These are phyloP conservation scores for Aurifilum marmelostoma DNA, from an alignment of 2,329 filamentous ascomycete genomes.

Conservation along the genomic window DNA sequence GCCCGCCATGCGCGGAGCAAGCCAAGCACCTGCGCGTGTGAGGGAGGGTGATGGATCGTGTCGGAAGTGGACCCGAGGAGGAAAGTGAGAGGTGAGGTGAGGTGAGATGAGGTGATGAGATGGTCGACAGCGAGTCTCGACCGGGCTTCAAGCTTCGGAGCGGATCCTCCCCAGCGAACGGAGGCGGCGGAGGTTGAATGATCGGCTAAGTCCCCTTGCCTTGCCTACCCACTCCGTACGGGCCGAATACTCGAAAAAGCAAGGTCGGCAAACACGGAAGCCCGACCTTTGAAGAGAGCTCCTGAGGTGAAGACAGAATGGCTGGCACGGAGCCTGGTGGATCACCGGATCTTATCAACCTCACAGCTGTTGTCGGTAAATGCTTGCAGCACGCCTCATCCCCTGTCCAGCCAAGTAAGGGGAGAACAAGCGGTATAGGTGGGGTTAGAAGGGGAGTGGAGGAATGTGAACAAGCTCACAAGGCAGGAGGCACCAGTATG, in stretches of 20 bases:
- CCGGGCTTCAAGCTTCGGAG: background rate
- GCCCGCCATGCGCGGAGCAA: background rate
- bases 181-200: slow-evolving; percentile 8
- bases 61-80: slow-evolving; percentile 7
- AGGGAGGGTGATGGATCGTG: background rate
- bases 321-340: background rate
- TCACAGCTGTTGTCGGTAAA: background rate
- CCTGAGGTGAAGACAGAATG: background rate
- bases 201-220: slow-evolving; percentile 9
- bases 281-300: background rate
- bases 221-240: slow-evolving; percentile 11
- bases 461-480: background rate
- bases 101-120: background rate
- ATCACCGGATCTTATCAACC: background rate
- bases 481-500: no score
- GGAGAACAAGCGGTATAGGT: background rate
- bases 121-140: background rate
- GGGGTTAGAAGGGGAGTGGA: background rate
- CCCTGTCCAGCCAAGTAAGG: background rate
- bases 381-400: background rate
- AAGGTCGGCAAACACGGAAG: slow-evolving; percentile 3
- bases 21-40: background rate
- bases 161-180: background rate
- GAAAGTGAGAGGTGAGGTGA: background rate
- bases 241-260: background rate